Base-by-base conservation (phyloP, 2,329 filamentous ascomycete genomes). In the Dactylellina sp. region DNA sequence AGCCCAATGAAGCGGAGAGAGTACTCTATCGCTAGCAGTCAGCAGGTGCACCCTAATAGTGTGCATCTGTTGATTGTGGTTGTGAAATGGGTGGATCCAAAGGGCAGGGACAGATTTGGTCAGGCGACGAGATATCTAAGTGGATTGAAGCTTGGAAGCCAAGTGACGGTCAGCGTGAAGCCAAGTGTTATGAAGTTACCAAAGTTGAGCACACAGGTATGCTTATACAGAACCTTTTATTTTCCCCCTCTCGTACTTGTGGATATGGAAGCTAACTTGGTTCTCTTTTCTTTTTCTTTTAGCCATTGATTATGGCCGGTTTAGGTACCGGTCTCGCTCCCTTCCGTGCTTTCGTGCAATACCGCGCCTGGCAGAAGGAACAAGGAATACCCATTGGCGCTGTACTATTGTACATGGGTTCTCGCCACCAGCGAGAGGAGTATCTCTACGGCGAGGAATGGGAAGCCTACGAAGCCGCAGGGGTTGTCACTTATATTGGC, bases 111-210 rank as follows among this genome's bases (percentile, higher is more conserved):
- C 79, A 93, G 95, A 78, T 94, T 92, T 80, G 95, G 95, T 61
- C 93, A 97, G 81, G 94, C 95, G 6, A 97, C 94, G 9, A 90
- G 90, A 77, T 99, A 96, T 84, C 88, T 99, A 76, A 90, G 89
- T 82, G 81, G 84, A 25, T 89, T 99, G 37, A 85, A 86, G 11
- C 84, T 91, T 11, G 95, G 95, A 57, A 84, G 91, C 39, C 84
- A 89, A 35, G 88, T 99, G 76, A 97, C 93, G 1, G 95, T 92
- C 70, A 96, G 91, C 35, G 93, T 99, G 81, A 99, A 99, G 85
- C 92, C 95, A 0, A 97, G 93, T 22, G 95, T 98, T 77, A 99
- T 99, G 95, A 99, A 98, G 84, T 87, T 99, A n/a, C 95, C 95
- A 3, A 83, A 87, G 75, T 90, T 89, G 81, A 89, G 93, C 78